Percentiles rank a stretch among this genome's conserved stretches.
phyloP scores from a whole-genome alignment of 345 rosid genomes.

The Gossypium rotundifolium region DNA sequence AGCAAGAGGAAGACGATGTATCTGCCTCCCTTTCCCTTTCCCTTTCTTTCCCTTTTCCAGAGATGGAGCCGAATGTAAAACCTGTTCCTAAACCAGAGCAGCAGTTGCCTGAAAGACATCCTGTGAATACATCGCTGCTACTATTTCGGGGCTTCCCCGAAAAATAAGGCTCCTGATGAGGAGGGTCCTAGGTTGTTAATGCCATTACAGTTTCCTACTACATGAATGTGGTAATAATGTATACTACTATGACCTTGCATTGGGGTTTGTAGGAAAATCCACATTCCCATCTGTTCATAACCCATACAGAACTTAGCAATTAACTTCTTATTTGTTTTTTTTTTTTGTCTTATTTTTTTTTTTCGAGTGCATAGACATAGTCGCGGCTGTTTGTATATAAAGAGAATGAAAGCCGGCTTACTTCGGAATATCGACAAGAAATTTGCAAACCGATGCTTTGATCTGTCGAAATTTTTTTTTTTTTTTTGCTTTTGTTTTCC shows the following conservation, averaged over 20 bases:
- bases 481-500: background rate
- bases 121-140: constrained; percentile 60
- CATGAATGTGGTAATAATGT: constrained; percentile 23
- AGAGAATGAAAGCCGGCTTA: constrained; percentile 35
- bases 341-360: background rate
- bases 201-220: constrained; percentile 20
- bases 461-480: background rate
- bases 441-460: constrained; percentile 4
- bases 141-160: constrained; percentile 55
- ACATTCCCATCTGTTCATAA: constrained; percentile 46
- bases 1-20: constrained; percentile 51
- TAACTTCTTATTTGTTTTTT: constrained; percentile 15
- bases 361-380: constrained; percentile 37
- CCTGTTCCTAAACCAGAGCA: constrained; percentile 51
- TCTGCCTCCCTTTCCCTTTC: constrained; percentile 79
- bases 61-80: constrained; percentile 38
- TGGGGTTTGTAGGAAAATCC: constrained; percentile 23
- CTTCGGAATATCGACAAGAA: constrained; percentile 19
- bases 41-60: constrained; percentile 68
- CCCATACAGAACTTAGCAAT: constrained; percentile 31
- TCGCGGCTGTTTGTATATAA: constrained; percentile 47
- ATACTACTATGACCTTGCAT: constrained; percentile 18
- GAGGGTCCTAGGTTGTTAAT: constrained; percentile 19
- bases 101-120: constrained; percentile 47
- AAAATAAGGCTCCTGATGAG: constrained; percentile 25